phyloP scores from a whole-genome alignment of 202 grass and related monocot species.

The Tripidium arundinaceum region DNA sequence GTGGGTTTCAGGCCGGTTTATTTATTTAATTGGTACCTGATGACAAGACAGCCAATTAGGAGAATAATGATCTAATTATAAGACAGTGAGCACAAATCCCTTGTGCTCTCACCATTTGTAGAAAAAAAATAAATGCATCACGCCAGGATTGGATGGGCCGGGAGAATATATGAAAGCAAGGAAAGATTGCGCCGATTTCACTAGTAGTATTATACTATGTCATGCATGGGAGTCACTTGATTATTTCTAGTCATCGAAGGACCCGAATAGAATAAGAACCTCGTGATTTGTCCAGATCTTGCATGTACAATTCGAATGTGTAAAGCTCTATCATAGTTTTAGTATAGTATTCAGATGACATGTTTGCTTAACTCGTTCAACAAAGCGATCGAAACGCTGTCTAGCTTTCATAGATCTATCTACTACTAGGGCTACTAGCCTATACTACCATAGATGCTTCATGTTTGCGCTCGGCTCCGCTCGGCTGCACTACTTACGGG shows the following conservation, averaged over 20 bases:
- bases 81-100: slow-evolving; percentile 15
- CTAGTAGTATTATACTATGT: slow-evolving; percentile 14
- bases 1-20: neutral
- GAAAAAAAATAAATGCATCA: neutral
- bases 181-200: neutral
- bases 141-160: too few species aligned
- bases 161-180: too few species aligned
- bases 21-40: neutral
- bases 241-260: neutral
- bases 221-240: slow-evolving; percentile 18
- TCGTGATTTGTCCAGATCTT: slow-evolving; percentile 38
- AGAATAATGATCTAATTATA: slow-evolving; percentile 33
- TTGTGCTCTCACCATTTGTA: slow-evolving; percentile 5
- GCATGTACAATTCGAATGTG: slow-evolving; percentile 27
- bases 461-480: too few species aligned
- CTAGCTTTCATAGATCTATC: slow-evolving; percentile 4
- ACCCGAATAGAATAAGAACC: slow-evolving; percentile 22
- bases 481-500: too few species aligned
- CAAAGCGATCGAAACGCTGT: neutral
- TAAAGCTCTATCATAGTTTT: neutral
- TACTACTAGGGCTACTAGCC: neutral
- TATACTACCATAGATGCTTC: neutral
- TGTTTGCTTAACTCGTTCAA: slow-evolving; percentile 22
- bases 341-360: slow-evolving; percentile 9
- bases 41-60: slow-evolving; percentile 15